Percentiles rank a stretch among this genome's conserved stretches.
These are phyloP conservation scores for Erodium trifolium DNA, from an alignment of 441 rosid genomes.

Conservation along the genomic window DNA sequence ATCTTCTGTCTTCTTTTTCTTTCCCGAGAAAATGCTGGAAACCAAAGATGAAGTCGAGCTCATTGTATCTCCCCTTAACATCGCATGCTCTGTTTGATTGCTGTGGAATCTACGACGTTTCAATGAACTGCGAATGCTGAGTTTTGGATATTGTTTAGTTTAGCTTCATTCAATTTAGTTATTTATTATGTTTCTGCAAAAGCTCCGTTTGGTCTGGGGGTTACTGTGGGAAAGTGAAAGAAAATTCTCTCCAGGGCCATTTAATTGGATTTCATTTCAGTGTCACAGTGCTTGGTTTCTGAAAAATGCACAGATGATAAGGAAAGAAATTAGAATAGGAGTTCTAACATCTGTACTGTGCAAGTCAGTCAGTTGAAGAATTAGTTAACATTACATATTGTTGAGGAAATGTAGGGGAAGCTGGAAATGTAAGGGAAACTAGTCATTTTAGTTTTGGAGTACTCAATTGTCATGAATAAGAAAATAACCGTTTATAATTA, in stretches of 20 bases:
- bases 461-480: neutral
- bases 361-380: neutral
- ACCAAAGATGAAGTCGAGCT: neutral
- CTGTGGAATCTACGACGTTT: neutral
- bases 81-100: neutral
- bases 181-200: neutral
- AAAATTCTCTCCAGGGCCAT: neutral
- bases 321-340: neutral
- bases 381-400: neutral
- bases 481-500: neutral
- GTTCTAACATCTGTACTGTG: neutral
- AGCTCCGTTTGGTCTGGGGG: neutral
- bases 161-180: neutral
- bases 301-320: neutral
- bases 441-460: neutral
- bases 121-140: neutral
- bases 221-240: neutral
- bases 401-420: neutral
- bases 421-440: neutral
- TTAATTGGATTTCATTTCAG: neutral
- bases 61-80: neutral
- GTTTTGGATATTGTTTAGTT: neutral
- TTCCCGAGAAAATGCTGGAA: slow-evolving; percentile 8
- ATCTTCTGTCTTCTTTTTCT: neutral
- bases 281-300: neutral